Percentiles rank a stretch among this genome's conserved stretches.
These are phyloP conservation scores for Aspergillus sergii DNA, from an alignment of 2,329 filamentous ascomycete species.

Conservation along the genomic window DNA sequence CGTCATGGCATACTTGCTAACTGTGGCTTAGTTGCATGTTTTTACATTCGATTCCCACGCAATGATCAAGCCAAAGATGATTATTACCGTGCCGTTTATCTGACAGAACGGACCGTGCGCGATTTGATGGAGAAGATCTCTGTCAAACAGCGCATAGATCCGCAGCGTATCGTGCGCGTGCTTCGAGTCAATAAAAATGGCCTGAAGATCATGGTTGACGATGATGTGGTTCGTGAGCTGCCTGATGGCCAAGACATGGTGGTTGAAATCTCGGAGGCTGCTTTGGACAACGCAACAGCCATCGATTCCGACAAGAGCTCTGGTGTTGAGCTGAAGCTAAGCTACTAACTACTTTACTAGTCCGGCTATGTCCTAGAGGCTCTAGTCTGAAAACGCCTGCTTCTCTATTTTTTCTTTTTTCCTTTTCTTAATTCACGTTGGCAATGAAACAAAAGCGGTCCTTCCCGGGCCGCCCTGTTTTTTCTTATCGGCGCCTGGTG, in stretches of 20 bases:
- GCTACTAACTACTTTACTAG: slow-evolving; percentile 49
- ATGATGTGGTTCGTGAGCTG: slow-evolving; percentile 82
- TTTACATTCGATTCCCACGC: slow-evolving; percentile 71
- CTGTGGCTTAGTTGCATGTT: slow-evolving; percentile 69
- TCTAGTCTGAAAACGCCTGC: slow-evolving; percentile 2
- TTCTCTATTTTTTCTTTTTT: slow-evolving; percentile 12
- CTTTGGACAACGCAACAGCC: slow-evolving; percentile 44
- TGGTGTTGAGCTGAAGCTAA: slow-evolving; percentile 56
- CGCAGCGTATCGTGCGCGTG: slow-evolving; percentile 68
- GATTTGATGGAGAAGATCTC: slow-evolving; percentile 75
- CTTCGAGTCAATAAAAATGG: slow-evolving; percentile 74
- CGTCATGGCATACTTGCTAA: slow-evolving; percentile 32
- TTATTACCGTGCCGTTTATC: slow-evolving; percentile 82
- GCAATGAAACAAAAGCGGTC: neutral
- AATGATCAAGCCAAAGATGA: slow-evolving; percentile 56
- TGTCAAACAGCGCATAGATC: slow-evolving; percentile 78
- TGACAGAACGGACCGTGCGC: slow-evolving; percentile 72
- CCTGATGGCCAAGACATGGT: slow-evolving; percentile 90
- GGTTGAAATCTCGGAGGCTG: slow-evolving; percentile 66
- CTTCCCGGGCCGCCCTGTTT: neutral
- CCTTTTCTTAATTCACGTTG: neutral
- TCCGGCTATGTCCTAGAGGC: neutral
- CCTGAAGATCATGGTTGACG: slow-evolving; percentile 82
- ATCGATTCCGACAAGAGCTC: slow-evolving; percentile 18
- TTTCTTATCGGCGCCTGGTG: slow-evolving; percentile 22